Evolutionary conservation across 768 basidiomycete species (phyloP).

Genomic region (Leucocoprinus birnbaumii): DNA sequence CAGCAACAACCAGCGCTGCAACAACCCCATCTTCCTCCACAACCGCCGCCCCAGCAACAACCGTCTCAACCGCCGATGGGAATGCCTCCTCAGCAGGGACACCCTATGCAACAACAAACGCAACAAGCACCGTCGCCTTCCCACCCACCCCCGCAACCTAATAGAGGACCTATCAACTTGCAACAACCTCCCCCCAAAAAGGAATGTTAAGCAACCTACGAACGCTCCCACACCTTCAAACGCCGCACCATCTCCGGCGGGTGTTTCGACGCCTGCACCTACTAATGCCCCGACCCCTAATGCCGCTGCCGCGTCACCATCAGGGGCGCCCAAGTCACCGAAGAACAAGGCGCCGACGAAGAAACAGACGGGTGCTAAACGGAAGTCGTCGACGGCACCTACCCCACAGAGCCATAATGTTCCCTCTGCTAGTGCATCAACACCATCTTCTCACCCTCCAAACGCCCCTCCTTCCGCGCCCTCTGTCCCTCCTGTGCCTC

Average conservation of each 20-base stretch:
- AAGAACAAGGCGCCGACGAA: constrained; percentile 52
- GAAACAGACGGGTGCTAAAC: constrained; percentile 30
- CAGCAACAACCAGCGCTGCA: constrained; percentile 12
- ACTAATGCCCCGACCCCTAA: constrained; percentile 50
- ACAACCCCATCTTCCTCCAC: constrained; percentile 22
- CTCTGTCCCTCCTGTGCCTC: constrained; percentile 14
- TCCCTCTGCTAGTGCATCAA: background rate
- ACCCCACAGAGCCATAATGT: background rate
- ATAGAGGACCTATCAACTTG: constrained; percentile 3
- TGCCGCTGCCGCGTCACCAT: constrained; percentile 54
- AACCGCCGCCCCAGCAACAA: constrained; percentile 18
- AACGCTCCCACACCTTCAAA: constrained; percentile 9
- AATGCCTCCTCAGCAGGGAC: constrained; percentile 15
- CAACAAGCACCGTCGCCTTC: constrained; percentile 15
- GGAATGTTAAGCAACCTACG: background rate
- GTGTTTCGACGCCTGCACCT: constrained; percentile 41
- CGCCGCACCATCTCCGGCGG: constrained; percentile 19
- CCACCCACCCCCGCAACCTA: background rate
- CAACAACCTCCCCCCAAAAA: constrained; percentile 7
- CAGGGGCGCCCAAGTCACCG: constrained; percentile 66
- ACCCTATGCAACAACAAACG: constrained; percentile 18
- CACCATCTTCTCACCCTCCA: constrained; percentile 20
- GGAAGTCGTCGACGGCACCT: constrained; percentile 27
- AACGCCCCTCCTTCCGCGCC: constrained; percentile 7
- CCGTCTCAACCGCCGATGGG: constrained; percentile 16